Evolutionary conservation across 352 stramenopile genomes (phyloP).

Genomic region (Pythium folliculosum): DNA sequence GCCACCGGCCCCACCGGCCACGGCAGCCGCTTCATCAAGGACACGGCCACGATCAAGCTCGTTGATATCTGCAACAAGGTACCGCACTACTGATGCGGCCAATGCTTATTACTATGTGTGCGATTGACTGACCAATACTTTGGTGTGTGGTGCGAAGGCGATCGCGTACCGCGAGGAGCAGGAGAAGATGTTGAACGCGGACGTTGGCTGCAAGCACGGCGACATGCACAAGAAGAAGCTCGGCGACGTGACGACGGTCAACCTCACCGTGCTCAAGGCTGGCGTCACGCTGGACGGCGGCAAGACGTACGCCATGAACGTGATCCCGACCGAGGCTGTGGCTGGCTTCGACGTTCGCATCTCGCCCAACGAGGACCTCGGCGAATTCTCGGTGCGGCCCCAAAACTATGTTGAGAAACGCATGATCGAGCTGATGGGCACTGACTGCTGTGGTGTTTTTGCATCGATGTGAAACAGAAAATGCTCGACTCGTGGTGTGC

Average conservation of each 20-base stretch:
- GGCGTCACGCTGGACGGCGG: slow-evolving; percentile 86
- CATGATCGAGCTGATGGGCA: too few species aligned
- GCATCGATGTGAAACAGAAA: slow-evolving; percentile 22
- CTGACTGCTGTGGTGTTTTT: background rate
- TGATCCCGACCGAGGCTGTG: slow-evolving; percentile 90
- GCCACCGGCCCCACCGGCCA: slow-evolving; percentile 78
- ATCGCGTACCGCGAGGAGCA: slow-evolving; percentile 85
- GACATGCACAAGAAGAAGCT: slow-evolving; percentile 91
- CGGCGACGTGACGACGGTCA: slow-evolving; percentile 95
- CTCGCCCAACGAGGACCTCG: slow-evolving; percentile 82
- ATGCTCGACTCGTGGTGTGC: slow-evolving; percentile 92
- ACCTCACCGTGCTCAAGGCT: slow-evolving; percentile 93
- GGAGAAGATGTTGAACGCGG: slow-evolving; percentile 74
- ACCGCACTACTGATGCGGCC: background rate
- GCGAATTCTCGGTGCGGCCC: slow-evolving; percentile 64
- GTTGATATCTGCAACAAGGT: slow-evolving; percentile 86
- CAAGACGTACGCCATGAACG: slow-evolving; percentile 91
- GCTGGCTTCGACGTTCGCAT: slow-evolving; percentile 96
- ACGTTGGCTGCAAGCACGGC: slow-evolving; percentile 89
- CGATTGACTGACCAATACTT: background rate
- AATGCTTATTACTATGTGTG: background rate
- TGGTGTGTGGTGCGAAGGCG: background rate
- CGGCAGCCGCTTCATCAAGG: slow-evolving; percentile 93
- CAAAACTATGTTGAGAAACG: too few species aligned
- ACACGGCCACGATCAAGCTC: slow-evolving; percentile 94